Percentiles rank a stretch among this genome's conserved stretches.
phyloP scores from a whole-genome alignment of 163 green algal genomes.

The Scenedesmus sp. region DNA sequence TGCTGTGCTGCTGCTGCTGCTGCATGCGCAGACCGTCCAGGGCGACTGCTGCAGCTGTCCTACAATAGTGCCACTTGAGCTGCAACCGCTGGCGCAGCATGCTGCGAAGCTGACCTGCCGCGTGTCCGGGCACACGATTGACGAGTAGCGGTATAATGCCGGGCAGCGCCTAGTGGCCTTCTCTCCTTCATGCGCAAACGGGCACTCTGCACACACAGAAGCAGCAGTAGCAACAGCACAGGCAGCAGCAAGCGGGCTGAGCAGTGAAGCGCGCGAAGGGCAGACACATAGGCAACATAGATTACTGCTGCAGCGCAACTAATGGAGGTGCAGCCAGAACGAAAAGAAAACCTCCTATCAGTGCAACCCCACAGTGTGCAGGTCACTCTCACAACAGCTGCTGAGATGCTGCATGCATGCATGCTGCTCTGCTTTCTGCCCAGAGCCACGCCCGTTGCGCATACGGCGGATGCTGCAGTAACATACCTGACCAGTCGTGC shows the following conservation, averaged over 20 bases:
- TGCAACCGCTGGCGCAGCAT: background rate
- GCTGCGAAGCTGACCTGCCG: slow-evolving; percentile 23
- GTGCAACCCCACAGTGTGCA: too few relatives aligned
- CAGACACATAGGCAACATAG: too few relatives aligned
- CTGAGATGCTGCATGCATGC: too few relatives aligned
- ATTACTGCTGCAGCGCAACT: too few relatives aligned
- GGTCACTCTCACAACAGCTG: too few relatives aligned
- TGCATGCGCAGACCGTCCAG: background rate
- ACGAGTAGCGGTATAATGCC: slow-evolving; percentile 70
- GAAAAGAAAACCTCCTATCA: too few relatives aligned
- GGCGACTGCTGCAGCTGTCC: background rate
- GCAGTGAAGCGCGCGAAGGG: too few relatives aligned
- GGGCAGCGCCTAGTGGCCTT: slow-evolving; percentile 81
- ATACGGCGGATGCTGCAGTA: background rate
- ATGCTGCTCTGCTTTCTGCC: background rate
- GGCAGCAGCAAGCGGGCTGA: background rate
- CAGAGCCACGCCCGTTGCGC: background rate
- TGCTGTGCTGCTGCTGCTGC: background rate
- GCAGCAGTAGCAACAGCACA: background rate
- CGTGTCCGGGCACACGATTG: slow-evolving; percentile 43
- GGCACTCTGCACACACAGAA: slow-evolving; percentile 64
- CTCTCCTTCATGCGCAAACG: slow-evolving; percentile 79
- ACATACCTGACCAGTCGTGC: slow-evolving; percentile 45
- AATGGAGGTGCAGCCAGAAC: too few relatives aligned
- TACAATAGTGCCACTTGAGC: background rate